These are phyloP conservation scores for Paramecium pentaurelia DNA, from an alignment of 73 alveolate genomes.

Conservation along the genomic window DNA sequence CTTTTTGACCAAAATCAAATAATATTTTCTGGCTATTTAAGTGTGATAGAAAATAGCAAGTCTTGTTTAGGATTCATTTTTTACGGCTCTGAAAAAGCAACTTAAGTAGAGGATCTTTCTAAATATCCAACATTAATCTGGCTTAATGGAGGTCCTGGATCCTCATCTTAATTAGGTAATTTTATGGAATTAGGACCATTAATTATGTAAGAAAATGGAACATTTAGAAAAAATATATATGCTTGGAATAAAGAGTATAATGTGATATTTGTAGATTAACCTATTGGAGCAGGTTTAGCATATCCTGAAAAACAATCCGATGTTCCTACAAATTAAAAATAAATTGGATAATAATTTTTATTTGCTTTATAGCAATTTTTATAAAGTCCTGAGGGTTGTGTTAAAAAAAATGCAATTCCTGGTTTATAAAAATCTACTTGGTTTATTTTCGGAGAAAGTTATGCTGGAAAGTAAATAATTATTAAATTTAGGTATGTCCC, in stretches of 20 bases:
- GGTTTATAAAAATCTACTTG: not conserved
- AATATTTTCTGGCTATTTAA: slow-evolving; percentile 48
- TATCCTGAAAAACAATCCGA: not conserved
- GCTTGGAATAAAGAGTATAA: slow-evolving; percentile 47
- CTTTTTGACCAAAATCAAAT: not conserved
- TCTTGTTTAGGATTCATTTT: slow-evolving; percentile 47
- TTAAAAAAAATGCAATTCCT: not conserved
- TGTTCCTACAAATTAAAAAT: slow-evolving; percentile 30
- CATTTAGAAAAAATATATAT: not conserved
- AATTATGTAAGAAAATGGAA: not conserved
- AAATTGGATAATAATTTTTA: slow-evolving; percentile 11
- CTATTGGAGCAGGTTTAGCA: slow-evolving; percentile 51
- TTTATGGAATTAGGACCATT: slow-evolving; percentile 51
- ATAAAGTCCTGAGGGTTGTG: not conserved
- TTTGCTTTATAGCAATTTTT: slow-evolving; percentile 28
- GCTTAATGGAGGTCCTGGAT: slow-evolving; percentile 60
- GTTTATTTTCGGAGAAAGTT: slow-evolving; percentile 79
- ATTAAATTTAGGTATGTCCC: slow-evolving; percentile 74
- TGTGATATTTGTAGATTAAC: slow-evolving; percentile 52
- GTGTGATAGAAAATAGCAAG: not conserved
- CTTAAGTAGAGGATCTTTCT: not conserved
- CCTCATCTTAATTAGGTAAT: slow-evolving; percentile 39
- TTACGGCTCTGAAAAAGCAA: slow-evolving; percentile 51
- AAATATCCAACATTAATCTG: slow-evolving; percentile 51
- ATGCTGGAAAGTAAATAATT: slow-evolving; percentile 80